phyloP scores from a whole-genome alignment of 495 filamentous ascomycete genomes.

The Penicillium odoratum region DNA sequence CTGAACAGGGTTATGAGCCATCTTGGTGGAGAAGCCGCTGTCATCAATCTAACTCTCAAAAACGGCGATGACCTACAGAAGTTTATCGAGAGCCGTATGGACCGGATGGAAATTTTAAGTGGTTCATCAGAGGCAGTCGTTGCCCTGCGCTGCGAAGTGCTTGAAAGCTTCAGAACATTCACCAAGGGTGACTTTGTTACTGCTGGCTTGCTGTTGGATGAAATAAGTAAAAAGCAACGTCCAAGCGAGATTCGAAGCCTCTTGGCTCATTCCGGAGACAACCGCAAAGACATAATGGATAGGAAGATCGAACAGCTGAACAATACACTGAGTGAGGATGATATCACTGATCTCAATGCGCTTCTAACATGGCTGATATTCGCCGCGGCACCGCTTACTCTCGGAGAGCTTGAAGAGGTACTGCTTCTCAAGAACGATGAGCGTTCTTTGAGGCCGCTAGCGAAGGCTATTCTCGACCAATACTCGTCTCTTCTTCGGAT shows the following conservation, averaged over 20 bases:
- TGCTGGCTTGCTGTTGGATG: slow-evolving; percentile 17
- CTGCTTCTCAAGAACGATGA: slow-evolving; percentile 16
- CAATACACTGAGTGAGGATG: slow-evolving; percentile 20
- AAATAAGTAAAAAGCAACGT: slow-evolving; percentile 21
- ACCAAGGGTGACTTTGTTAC: slow-evolving; percentile 24
- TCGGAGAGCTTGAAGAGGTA: slow-evolving; percentile 15
- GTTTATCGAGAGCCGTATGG: slow-evolving; percentile 18
- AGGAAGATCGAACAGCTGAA: slow-evolving; percentile 18
- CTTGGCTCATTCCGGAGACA: slow-evolving; percentile 17
- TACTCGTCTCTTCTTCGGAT: slow-evolving; percentile 17
- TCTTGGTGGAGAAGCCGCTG: slow-evolving; percentile 6
- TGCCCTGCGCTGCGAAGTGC: slow-evolving; percentile 13
- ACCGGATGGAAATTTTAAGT: slow-evolving; percentile 22
- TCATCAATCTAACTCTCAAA: slow-evolving; percentile 15
- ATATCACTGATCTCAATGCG: slow-evolving; percentile 22
- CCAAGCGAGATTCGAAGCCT: slow-evolving; percentile 23
- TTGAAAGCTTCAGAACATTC: slow-evolving; percentile 10
- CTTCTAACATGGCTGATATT: slow-evolving; percentile 18
- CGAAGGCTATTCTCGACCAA: slow-evolving; percentile 16
- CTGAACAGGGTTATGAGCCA: slow-evolving; percentile 10
- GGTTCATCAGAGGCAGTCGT: slow-evolving; percentile 13
- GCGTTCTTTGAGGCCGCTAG: slow-evolving; percentile 17
- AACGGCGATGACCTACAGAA: slow-evolving; percentile 16
- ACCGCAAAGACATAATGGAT: slow-evolving; percentile 19
- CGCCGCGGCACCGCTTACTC: not conserved